Conservation (phyloP, 2,329 filamentous ascomycete species). For the Ambrosiella beaveri region DNA sequence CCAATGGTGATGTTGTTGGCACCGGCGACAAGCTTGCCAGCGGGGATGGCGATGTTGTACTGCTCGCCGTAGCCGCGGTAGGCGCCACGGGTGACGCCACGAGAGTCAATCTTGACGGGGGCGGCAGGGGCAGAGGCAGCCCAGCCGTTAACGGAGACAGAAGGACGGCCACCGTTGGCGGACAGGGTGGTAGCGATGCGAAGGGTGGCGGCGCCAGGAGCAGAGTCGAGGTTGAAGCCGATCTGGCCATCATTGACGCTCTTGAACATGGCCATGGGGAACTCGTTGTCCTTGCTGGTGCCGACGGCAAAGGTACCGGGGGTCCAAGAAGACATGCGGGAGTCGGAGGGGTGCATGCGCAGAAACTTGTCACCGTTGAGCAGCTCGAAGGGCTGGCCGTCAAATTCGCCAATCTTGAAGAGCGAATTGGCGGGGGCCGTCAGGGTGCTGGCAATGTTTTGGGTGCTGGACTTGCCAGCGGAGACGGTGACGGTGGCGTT, state of each 20-base stretch:
- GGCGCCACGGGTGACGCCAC: conserved; percentile 47
- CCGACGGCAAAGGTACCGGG: conserved; percentile 45
- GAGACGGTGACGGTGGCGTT: conserved; percentile 30
- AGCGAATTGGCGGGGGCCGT: conserved; percentile 33
- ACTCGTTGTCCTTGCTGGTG: conserved; percentile 30
- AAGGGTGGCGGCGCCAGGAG: conserved; percentile 38
- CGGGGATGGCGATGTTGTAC: conserved; percentile 43
- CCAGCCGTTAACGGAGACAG: conserved; percentile 39
- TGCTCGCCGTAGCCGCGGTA: conserved; percentile 48
- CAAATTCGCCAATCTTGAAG: conserved; percentile 48
- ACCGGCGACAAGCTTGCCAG: conserved; percentile 40
- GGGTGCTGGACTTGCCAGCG: conserved; percentile 29
- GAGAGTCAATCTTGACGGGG: conserved; percentile 44
- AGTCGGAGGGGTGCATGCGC: conserved; percentile 51
- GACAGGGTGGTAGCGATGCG: conserved; percentile 47
- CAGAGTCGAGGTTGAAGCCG: conserved; percentile 36
- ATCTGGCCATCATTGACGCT: conserved; percentile 42
- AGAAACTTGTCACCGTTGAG: conserved; percentile 49
- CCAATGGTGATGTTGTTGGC: conserved; percentile 46
- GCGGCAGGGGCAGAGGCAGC: conserved; percentile 30
- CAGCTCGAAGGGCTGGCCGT: conserved; percentile 47
- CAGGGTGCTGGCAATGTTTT: conserved; percentile 31
- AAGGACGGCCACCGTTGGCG: conserved; percentile 41
- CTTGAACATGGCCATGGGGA: conserved; percentile 52
- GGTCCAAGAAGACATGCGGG: conserved; percentile 44